A percentile compares a stretch with the other conserved stretches of the same genome.
Conservation (phyloP, 129 eudicot genomes). For the Flaveria sonorensis region DNA sequence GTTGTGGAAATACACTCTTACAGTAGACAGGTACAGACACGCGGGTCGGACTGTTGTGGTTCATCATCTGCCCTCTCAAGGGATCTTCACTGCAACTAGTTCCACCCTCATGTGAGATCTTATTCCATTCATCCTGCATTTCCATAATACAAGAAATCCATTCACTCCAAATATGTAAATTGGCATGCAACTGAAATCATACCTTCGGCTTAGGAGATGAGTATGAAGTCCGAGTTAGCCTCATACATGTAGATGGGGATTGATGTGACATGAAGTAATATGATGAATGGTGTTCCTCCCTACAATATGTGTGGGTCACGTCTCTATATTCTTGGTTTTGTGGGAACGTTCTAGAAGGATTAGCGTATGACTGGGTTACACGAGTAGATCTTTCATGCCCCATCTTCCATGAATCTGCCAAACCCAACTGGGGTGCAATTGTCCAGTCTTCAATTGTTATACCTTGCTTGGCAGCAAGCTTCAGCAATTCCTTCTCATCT, state of each 20-base stretch:
- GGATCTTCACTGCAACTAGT: slow-evolving; percentile 37
- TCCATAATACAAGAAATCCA: not conserved
- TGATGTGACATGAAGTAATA: slow-evolving; percentile 54
- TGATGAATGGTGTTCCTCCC: slow-evolving; percentile 67
- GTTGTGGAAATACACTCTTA: slow-evolving; percentile 27
- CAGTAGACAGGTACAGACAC: slow-evolving; percentile 23
- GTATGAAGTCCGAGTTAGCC: slow-evolving; percentile 23
- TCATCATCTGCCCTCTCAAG: slow-evolving; percentile 27
- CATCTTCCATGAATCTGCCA: slow-evolving; percentile 29
- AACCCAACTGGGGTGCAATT: slow-evolving; percentile 39
- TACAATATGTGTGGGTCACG: slow-evolving; percentile 44
- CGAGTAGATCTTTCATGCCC: slow-evolving; percentile 43
- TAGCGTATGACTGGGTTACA: slow-evolving; percentile 18
- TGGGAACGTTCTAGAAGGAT: slow-evolving; percentile 41
- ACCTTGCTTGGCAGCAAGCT: slow-evolving; percentile 78
- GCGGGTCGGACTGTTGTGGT: slow-evolving; percentile 29
- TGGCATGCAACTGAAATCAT: not conserved
- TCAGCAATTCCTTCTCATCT: slow-evolving; percentile 61
- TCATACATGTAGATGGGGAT: slow-evolving; percentile 42
- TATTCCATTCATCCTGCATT: slow-evolving; percentile 42
- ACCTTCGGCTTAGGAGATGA: slow-evolving; percentile 38
- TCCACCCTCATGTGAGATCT: slow-evolving; percentile 28
- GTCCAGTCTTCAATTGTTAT: slow-evolving; percentile 73
- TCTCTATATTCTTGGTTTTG: slow-evolving; percentile 38
- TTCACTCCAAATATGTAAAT: not conserved